phyloP scores from a whole-genome alignment of 2,329 filamentous ascomycete genomes.

The Neopestalotiopsis rosae region DNA sequence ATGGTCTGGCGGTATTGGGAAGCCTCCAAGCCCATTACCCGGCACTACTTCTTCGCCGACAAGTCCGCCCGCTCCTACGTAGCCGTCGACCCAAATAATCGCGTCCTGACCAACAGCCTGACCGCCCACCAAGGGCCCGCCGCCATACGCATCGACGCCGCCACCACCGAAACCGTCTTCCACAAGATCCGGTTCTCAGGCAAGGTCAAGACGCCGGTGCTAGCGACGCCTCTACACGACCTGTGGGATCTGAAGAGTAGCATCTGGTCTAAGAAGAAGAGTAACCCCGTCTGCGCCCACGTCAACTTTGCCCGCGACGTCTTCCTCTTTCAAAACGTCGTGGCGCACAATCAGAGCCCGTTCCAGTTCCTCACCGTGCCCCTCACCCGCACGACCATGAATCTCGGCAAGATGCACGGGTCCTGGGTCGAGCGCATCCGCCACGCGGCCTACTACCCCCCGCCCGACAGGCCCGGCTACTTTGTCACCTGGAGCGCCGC shows the following conservation, averaged over 20 bases:
- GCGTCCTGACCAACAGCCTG: neutral
- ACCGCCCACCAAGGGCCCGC: neutral
- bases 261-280: neutral
- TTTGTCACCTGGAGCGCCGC: neutral
- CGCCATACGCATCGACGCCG: neutral
- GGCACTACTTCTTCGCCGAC: constrained; percentile 8
- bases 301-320: neutral
- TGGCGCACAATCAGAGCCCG: neutral
- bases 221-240: neutral
- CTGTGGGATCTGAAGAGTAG: neutral
- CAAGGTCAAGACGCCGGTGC: neutral
- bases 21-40: neutral
- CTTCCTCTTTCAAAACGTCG: neutral
- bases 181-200: neutral
- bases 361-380: neutral
- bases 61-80: neutral
- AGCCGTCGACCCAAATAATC: neutral
- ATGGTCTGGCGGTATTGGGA: constrained; percentile 17
- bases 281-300: neutral
- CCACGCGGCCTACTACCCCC: neutral
- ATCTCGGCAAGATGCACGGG: neutral
- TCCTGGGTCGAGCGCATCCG: neutral
- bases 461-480: neutral
- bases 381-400: neutral
- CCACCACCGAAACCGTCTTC: neutral